These are phyloP conservation scores for Phycomyces blakesleeanus DNA, from an alignment of 192 early-diverging fungal species.

Conservation along the genomic window DNA sequence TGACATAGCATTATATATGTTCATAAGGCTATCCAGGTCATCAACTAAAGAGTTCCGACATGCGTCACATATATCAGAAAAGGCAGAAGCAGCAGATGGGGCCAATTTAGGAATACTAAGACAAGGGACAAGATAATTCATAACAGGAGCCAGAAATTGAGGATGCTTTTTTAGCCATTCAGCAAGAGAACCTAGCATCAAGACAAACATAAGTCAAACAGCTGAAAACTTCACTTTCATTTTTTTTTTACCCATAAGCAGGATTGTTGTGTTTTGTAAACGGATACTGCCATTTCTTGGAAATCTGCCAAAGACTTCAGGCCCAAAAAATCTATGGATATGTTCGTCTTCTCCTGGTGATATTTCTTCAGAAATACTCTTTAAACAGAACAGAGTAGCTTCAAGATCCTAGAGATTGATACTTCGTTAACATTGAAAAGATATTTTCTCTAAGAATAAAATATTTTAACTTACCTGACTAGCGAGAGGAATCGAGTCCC, in stretches of 20 bases:
- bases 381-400: slow-evolving; percentile 61
- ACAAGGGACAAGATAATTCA: slow-evolving; percentile 63
- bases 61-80: slow-evolving; percentile 67
- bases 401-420: slow-evolving; percentile 37
- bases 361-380: slow-evolving; percentile 63
- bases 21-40: slow-evolving; percentile 55
- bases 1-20: slow-evolving; percentile 54
- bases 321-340: slow-evolving; percentile 57
- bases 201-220: not conserved
- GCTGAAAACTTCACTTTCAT: not conserved
- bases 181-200: slow-evolving; percentile 54
- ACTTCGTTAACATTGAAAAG: not conserved
- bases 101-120: slow-evolving; percentile 55
- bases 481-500: slow-evolving; percentile 5
- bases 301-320: slow-evolving; percentile 48
- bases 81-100: slow-evolving; percentile 56
- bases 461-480: slow-evolving; percentile 17
- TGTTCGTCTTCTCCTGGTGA: slow-evolving; percentile 46
- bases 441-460: no score
- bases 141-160: slow-evolving; percentile 48
- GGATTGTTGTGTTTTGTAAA: slow-evolving; percentile 43
- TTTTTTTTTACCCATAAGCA: slow-evolving; percentile 39
- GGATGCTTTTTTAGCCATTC: slow-evolving; percentile 68
- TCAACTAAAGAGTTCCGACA: slow-evolving; percentile 62
- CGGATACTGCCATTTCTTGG: slow-evolving; percentile 37